Conservation (phyloP, 176 grass and related monocot genomes). For the Oropetium thomaeum region DNA sequence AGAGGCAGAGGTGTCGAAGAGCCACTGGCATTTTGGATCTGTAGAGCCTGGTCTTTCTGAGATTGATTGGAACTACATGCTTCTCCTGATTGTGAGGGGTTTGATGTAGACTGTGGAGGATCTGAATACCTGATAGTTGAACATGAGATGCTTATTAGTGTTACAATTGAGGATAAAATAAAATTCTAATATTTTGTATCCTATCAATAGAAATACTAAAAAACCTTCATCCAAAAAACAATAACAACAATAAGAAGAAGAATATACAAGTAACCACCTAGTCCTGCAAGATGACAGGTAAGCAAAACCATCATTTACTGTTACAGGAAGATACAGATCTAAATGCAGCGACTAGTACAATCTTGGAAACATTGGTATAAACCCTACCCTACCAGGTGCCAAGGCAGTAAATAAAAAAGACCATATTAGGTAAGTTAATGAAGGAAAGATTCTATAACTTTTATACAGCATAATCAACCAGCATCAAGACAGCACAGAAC, state of each 20-base stretch:
- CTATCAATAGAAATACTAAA: neutral
- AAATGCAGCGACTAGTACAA: conserved; percentile 3
- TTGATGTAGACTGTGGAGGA: conserved; percentile 27
- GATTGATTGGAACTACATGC: conserved; percentile 47
- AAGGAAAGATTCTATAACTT: neutral
- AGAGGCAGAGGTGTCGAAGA: conserved; percentile 25
- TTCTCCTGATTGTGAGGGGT: conserved; percentile 32
- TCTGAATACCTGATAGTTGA: conserved; percentile 34
- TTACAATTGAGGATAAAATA: neutral
- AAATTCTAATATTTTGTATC: neutral
- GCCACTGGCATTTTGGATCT: neutral
- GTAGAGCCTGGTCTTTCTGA: conserved; percentile 1
- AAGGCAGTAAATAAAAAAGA: neutral
- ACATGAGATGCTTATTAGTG: neutral
- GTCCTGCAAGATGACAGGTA: neutral
- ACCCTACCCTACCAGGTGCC: neutral
- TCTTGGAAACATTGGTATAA: neutral
- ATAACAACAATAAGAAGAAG: no score
- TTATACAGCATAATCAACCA: conserved; percentile 10
- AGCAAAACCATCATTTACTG: neutral
- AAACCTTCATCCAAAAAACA: no score
- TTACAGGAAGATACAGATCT: neutral
- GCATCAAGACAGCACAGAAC: neutral
- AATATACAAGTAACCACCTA: conserved; percentile 23
- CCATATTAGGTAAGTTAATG: neutral